Evolutionary conservation across 2,329 filamentous ascomycete species (phyloP).

Genomic region (Penicillium concentricum): DNA sequence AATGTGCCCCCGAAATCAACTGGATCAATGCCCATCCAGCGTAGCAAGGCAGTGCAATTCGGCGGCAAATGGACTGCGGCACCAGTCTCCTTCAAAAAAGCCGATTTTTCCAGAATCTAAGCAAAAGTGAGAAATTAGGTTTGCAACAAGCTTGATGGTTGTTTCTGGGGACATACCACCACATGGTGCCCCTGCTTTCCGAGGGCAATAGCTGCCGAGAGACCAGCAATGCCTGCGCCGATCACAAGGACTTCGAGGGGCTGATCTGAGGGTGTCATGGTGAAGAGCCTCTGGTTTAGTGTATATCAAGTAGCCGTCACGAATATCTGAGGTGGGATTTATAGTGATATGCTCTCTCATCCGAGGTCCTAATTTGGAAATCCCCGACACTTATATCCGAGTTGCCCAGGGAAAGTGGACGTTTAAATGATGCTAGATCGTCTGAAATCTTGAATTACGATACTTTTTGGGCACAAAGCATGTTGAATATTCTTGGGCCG

Average conservation of each 20-base stretch:
- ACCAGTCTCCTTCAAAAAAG: slow-evolving; percentile 25
- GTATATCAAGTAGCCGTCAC: background rate
- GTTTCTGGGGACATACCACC: slow-evolving; percentile 24
- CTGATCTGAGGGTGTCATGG: background rate
- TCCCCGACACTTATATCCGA: background rate
- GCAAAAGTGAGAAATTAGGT: background rate
- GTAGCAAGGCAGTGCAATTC: slow-evolving; percentile 27
- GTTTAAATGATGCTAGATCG: background rate
- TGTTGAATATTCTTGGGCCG: background rate
- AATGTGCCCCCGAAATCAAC: slow-evolving; percentile 25
- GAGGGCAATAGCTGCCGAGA: slow-evolving; percentile 34
- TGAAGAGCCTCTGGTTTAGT: background rate
- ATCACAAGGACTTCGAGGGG: slow-evolving; percentile 27
- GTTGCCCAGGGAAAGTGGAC: background rate
- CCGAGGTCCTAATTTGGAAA: background rate
- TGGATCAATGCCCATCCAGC: slow-evolving; percentile 25
- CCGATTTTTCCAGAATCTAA: slow-evolving; percentile 32
- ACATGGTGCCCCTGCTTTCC: slow-evolving; percentile 35
- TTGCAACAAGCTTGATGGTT: background rate
- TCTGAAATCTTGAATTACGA: background rate
- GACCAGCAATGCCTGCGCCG: slow-evolving; percentile 36
- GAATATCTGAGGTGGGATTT: background rate
- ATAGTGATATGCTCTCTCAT: background rate
- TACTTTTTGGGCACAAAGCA: background rate
- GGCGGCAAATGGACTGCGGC: slow-evolving; percentile 29